These are phyloP conservation scores for Colletotrichum plurivorum DNA, from an alignment of 2,329 filamentous ascomycete genomes.

Conservation along the genomic window DNA sequence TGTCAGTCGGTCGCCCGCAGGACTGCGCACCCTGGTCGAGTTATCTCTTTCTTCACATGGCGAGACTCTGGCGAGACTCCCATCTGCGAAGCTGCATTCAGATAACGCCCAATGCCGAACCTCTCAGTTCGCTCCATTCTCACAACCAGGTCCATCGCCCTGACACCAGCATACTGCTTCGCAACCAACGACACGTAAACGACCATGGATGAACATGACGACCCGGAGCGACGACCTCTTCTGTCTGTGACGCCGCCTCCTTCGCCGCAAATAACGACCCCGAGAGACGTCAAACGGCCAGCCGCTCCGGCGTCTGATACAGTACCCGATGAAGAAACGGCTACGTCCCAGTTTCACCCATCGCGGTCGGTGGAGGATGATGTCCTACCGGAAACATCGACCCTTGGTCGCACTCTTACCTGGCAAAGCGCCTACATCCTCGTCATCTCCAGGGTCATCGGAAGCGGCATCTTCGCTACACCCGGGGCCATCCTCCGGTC, in stretches of 20 bases:
- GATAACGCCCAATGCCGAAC: background rate
- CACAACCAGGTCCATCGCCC: background rate
- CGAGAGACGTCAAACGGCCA: background rate
- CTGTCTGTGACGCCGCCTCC: background rate
- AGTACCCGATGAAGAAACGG: background rate
- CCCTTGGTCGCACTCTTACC: slow-evolving; percentile 70
- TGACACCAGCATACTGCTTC: background rate
- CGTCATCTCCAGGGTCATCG: slow-evolving; percentile 77
- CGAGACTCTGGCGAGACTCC: background rate
- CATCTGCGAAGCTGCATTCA: background rate
- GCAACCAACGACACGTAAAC: background rate
- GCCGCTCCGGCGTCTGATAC: background rate
- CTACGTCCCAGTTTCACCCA: background rate
- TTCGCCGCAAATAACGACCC: background rate
- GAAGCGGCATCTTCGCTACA: slow-evolving; percentile 80
- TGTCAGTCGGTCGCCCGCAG: background rate
- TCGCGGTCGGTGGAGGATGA: slow-evolving; percentile 65
- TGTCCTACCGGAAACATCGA: slow-evolving; percentile 71
- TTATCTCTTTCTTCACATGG: background rate
- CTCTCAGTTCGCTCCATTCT: background rate
- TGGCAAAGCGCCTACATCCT: slow-evolving; percentile 77
- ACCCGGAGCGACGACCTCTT: slow-evolving; percentile 21
- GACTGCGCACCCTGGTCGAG: background rate
- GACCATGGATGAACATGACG: background rate
- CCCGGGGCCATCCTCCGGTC: slow-evolving; percentile 77